phyloP scores from a whole-genome alignment of 1,284 basidiomycete species.

The Limonomyces culmigenus region DNA sequence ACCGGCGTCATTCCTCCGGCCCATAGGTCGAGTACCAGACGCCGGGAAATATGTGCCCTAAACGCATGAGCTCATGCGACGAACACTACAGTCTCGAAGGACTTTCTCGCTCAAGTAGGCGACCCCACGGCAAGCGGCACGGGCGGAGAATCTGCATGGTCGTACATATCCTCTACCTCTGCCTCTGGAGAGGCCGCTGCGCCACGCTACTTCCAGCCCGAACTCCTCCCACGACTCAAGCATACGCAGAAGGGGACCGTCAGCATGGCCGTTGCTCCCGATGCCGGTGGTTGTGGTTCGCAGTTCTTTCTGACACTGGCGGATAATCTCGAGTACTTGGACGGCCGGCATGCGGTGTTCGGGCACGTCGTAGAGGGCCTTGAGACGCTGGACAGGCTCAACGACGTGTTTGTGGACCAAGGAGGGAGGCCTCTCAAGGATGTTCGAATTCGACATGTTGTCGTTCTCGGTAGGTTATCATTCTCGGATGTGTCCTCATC shows the following conservation, averaged over 20 bases:
- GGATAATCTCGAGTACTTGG: conserved; percentile 86
- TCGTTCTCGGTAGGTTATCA: conserved; percentile 62
- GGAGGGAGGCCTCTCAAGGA: conserved; percentile 87
- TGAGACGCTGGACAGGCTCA: conserved; percentile 86
- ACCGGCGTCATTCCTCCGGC: no score
- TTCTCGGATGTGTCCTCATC: conserved; percentile 1
- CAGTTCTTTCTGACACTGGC: conserved; percentile 94
- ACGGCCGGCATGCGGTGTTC: conserved; percentile 92
- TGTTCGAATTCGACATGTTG: conserved; percentile 82
- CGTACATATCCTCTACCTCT: conserved; percentile 46
- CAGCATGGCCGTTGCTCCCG: conserved; percentile 85
- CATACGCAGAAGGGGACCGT: conserved; percentile 81
- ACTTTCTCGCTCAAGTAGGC: conserved; percentile 90
- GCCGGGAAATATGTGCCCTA: no score
- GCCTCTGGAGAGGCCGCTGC: conserved; percentile 20
- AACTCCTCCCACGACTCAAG: conserved; percentile 68
- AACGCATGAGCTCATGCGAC: conserved; percentile 4
- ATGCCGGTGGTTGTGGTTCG: conserved; percentile 72
- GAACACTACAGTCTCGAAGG: conserved; percentile 79
- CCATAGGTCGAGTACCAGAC: no score
- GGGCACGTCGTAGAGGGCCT: conserved; percentile 90
- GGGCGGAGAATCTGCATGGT: conserved; percentile 79
- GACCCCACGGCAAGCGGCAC: conserved; percentile 92
- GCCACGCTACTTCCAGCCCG: conserved; percentile 72
- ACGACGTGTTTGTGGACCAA: conserved; percentile 80